Base-by-base conservation (phyloP, 768 basidiomycete genomes). In the Kwoniella heveanensis region DNA sequence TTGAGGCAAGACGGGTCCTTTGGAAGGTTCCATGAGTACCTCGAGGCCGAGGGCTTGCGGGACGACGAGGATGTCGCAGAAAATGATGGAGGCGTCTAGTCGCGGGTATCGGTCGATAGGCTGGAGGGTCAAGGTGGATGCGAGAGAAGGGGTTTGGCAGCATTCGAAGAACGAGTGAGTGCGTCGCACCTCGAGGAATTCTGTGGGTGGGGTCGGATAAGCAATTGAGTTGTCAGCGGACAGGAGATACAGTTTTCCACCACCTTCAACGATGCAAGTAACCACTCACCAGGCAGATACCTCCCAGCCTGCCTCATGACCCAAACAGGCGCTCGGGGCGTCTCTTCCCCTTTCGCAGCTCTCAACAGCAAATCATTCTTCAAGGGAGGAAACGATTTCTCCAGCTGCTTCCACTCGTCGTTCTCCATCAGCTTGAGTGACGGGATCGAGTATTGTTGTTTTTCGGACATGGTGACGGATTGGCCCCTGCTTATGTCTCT, bases 261-360 rank as follows among this genome's bases (percentile, higher is more conserved):
- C n/a, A n/a, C n/a, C n/a, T n/a, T n/a, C n/a, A n/a, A n/a, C n/a
- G n/a, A n/a, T n/a, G n/a, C n/a, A n/a, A n/a, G n/a, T n/a, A n/a
- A n/a, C n/a, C 6, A 72, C 74, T 64, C 26, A 77, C 78, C 94
- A 80, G 94, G 94, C 50, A 97, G 86, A 82, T 95, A 94, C 56
- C 94, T 87, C 53, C 94, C 94, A 24, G 94, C 94, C 79, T 97
- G 94, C 36, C 94, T 86, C 94, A 97, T 97, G 54, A 95, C 90
- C 94, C 94, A 97, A 60, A 93, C 92, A n/a, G 94, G 93, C 7
- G 93, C 92, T 59, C 90, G 86, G 74, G 92, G 91, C 0, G 91
- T 93, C 78, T 84, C 83, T 80, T 95, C 89, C 27, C 91, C 91
- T 88, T 70, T 57, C 58, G 92, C 92, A 48, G 94, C 92, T n/a